phyloP scores from a whole-genome alignment of 2,329 filamentous ascomycete species.

The Aureobasidium musti region DNA sequence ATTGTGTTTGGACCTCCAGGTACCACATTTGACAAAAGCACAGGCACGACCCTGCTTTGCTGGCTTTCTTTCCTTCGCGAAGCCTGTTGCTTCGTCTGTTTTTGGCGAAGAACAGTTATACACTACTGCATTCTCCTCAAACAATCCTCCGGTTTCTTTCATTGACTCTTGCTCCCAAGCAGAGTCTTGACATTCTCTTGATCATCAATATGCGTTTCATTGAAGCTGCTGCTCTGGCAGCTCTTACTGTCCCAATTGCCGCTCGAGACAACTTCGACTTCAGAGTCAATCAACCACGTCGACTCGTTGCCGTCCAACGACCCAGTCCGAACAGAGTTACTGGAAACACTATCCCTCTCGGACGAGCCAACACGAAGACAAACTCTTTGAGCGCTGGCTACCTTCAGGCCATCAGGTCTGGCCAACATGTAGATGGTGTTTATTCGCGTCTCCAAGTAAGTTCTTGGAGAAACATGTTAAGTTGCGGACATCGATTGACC shows the following conservation, averaged over 20 bases:
- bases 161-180: not conserved
- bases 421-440: conserved; percentile 21
- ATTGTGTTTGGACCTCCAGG: not conserved
- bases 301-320: not conserved
- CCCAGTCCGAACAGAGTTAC: conserved; percentile 20
- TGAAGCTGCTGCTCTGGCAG: conserved; percentile 2
- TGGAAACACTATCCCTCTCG: not conserved
- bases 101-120: not conserved
- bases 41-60: not conserved
- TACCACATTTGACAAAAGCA: not conserved
- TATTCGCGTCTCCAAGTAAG: conserved; percentile 21
- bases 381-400: conserved; percentile 22
- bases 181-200: not conserved
- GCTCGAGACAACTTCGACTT: conserved; percentile 18
- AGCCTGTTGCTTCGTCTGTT: conserved; percentile 1
- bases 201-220: not conserved
- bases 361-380: not conserved
- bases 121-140: not conserved
- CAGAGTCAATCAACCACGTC: conserved; percentile 11
- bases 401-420: conserved; percentile 11
- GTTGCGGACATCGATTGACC: not conserved
- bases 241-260: not conserved
- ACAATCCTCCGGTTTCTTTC: not conserved
- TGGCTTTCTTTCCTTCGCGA: not conserved
- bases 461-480: accelerated